Evolutionary conservation across 2,329 filamentous ascomycete species (phyloP).

Genomic region (Pseudocercospora macadamiae): DNA sequence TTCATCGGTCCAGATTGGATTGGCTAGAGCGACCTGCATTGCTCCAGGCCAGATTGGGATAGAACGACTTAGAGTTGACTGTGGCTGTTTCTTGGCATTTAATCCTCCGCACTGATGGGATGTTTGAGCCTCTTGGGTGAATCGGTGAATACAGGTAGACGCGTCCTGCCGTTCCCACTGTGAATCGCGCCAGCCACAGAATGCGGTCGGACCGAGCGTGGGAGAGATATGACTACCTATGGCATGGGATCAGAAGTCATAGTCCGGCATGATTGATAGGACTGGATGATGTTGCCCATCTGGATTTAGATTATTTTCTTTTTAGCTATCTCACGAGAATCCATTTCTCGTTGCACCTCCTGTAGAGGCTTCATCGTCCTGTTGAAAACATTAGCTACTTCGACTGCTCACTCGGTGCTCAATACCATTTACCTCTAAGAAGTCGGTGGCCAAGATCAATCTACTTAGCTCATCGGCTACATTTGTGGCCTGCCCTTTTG

Average conservation of each 20-base stretch:
- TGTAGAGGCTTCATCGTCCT: conserved; percentile 21
- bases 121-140: background rate
- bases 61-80: background rate
- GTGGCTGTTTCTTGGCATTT: background rate
- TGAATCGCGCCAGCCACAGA: too few species aligned
- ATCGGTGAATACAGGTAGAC: too few species aligned
- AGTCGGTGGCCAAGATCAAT: conserved; percentile 79
- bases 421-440: conserved; percentile 71
- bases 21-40: background rate
- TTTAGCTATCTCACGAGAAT: conserved; percentile 16
- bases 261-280: too few species aligned
- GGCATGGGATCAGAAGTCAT: too few species aligned
- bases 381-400: background rate
- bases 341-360: conserved; percentile 18
- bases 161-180: too few species aligned
- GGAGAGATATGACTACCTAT: too few species aligned
- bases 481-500: conserved; percentile 55
- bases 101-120: background rate
- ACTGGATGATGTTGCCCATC: background rate
- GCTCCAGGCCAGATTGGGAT: background rate
- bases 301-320: background rate
- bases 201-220: too few species aligned
- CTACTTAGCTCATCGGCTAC: conserved; percentile 86
- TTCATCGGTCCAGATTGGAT: background rate
- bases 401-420: background rate